Conservation (phyloP, 805 yeast genomes). For the Saccharomycopsis lassenensis region DNA sequence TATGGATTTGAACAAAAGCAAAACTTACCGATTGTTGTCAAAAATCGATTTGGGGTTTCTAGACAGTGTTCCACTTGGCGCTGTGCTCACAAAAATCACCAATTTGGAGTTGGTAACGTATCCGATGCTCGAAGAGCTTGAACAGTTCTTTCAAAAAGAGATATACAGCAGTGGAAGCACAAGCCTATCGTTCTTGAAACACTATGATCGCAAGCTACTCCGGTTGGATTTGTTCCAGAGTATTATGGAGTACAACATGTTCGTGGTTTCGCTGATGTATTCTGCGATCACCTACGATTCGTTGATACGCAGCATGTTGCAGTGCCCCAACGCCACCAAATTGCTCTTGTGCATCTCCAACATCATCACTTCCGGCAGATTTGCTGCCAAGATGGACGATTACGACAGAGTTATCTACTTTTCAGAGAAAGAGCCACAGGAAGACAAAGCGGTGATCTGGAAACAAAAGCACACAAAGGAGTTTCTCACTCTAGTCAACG, state of each 20-base stretch:
- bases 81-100: neutral
- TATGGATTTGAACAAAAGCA: conserved; percentile 2
- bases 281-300: conserved; percentile 1
- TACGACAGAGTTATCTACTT: too few relatives aligned
- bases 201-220: neutral
- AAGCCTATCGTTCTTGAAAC: neutral
- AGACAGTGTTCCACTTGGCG: neutral
- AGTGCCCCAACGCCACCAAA: too few relatives aligned
- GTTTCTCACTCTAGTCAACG: too few relatives aligned
- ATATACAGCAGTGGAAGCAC: neutral
- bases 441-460: too few relatives aligned
- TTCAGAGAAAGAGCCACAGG: too few relatives aligned
- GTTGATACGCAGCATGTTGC: neutral
- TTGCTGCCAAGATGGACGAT: conserved; percentile 12
- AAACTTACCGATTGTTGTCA: neutral
- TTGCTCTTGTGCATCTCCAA: conserved; percentile 1
- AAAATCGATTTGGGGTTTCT: neutral
- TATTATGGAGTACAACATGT: conserved; percentile 11
- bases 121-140: neutral
- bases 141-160: too few relatives aligned
- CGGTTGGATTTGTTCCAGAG: conserved; percentile 7
- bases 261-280: conserved; percentile 4
- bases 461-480: too few relatives aligned
- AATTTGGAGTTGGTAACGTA: neutral
- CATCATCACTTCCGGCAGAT: conserved; percentile 7